These are phyloP conservation scores for Pythium chondricola DNA, from an alignment of 352 stramenopile genomes.

Conservation along the genomic window DNA sequence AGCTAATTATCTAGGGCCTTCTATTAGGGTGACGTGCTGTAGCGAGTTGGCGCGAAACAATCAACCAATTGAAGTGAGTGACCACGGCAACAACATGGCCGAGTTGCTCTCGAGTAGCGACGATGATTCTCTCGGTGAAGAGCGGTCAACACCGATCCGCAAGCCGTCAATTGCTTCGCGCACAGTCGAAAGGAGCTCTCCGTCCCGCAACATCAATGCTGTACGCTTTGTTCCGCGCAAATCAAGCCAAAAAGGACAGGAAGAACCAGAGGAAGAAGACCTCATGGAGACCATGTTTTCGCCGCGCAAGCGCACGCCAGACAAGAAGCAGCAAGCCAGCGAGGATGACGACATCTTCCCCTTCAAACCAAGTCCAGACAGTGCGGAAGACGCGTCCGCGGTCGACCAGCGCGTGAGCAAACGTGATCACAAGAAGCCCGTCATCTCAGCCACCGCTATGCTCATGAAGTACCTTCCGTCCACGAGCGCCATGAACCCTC, in stretches of 20 bases:
- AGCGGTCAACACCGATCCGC: conserved; percentile 7
- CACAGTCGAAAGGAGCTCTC: too few relatives aligned
- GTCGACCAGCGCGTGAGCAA: neutral
- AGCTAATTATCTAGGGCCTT: conserved; percentile 3
- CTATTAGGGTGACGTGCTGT: conserved; percentile 16
- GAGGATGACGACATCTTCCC: conserved; percentile 10
- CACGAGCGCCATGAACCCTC: neutral
- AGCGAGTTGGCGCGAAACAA: too few relatives aligned
- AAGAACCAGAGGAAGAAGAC: conserved; percentile 19
- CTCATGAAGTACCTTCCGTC: conserved; percentile 41
- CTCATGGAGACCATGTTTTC: conserved; percentile 22
- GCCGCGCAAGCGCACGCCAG: conserved; percentile 1
- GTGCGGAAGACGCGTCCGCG: neutral
- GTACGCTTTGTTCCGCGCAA: too few relatives aligned
- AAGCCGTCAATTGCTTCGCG: too few relatives aligned
- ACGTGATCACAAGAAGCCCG: conserved; percentile 24
- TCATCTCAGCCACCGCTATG: conserved; percentile 57
- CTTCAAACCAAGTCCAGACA: conserved; percentile 12
- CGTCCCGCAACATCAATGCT: too few relatives aligned
- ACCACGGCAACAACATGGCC: conserved; percentile 39
- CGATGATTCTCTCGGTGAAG: conserved; percentile 29
- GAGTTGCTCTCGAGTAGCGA: conserved; percentile 67
- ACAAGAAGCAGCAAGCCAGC: neutral
- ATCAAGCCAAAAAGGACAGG: too few relatives aligned
- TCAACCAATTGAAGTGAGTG: too few relatives aligned